Base-by-base conservation (phyloP, 73 alveolate genomes). In the Loxodes magnus region DNA sequence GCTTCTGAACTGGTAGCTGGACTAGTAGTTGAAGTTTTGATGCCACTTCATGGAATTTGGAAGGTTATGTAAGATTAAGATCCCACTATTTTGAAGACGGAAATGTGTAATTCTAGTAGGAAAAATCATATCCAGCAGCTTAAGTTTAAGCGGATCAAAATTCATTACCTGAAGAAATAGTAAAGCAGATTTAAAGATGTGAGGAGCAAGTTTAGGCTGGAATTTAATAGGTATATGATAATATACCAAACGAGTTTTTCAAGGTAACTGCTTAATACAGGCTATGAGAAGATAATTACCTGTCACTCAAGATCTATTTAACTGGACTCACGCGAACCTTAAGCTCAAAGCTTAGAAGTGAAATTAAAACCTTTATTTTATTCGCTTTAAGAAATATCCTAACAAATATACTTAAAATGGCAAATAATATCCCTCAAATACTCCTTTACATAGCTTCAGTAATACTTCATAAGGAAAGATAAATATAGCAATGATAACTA, bases 1-100 rank as follows among this genome's bases (percentile, higher is more conserved):
- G 27, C 34, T 25, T 46, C 43, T 46, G 59, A 24, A 46, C 59
- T 24, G 59, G 59, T 5, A 41, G 27, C 14, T 46, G 59, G 59
- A 16, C 27, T 3, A 25, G 59, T 24, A 24, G 27, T 16, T 46
- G 59, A 3, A 46, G 27, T 25, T 5, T 46, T 0, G 63, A 20
- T 21, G 59, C 14, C 46, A 24, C n/a, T n/a, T n/a, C n/a, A n/a
- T n/a, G 50, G 7, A 46, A 16, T 1, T 22, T 46, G 27, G 59
- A 46, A 1, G 59, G 59, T 6, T n/a, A 25, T 0, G 17, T 46
- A 14, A 10, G 17, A 10, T 5, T 46, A n/a, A 16, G 26, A 7
- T 37, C 59, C 2, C 59, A 46, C 26, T 46, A 46, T 24, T 46
- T 46, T 24, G 59, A 46, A 46, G 59, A 46, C 22, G 59, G 59